Percentiles rank a stretch among this genome's conserved stretches.
Conservation (phyloP, 805 yeast species). For the Yueomyces sp. region DNA sequence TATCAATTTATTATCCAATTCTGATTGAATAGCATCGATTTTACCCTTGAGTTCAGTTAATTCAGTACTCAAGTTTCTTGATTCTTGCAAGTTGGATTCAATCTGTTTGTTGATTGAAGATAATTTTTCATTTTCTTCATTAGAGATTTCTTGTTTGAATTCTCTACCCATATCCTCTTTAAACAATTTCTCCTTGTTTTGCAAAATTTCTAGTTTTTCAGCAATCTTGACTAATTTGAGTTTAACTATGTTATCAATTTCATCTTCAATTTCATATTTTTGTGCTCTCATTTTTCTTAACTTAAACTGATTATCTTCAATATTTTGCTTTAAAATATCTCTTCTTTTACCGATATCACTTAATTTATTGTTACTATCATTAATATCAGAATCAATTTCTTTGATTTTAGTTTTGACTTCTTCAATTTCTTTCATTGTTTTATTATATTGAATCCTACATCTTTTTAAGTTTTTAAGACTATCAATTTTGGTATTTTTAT, state of each 20-base stretch:
- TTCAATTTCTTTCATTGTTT: slow-evolving; percentile 19
- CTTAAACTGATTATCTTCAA: not conserved
- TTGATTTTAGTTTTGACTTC: slow-evolving; percentile 21
- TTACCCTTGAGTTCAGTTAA: not conserved
- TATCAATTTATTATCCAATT: not conserved
- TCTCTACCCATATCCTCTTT: not conserved
- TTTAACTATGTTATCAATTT: not conserved
- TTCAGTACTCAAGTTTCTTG: not conserved
- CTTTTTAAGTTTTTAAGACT: slow-evolving; percentile 43
- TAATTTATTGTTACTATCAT: slow-evolving; percentile 16
- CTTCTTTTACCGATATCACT: slow-evolving; percentile 2
- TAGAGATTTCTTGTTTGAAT: not conserved
- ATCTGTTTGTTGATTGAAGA: not conserved
- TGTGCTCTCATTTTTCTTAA: not conserved
- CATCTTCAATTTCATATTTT: not conserved
- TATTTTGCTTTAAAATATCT: not conserved
- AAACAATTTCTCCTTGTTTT: not conserved
- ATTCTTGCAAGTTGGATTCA: not conserved
- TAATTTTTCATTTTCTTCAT: not conserved
- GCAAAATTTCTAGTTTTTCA: too few species aligned
- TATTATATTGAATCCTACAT: slow-evolving; percentile 25
- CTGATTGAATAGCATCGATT: not conserved
- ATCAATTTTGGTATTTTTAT: slow-evolving; percentile 55
- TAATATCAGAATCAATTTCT: slow-evolving; percentile 15
- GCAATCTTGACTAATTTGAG: not conserved